Conservation (phyloP, 2,329 filamentous ascomycete genomes). For the Aspergillus proliferans region DNA sequence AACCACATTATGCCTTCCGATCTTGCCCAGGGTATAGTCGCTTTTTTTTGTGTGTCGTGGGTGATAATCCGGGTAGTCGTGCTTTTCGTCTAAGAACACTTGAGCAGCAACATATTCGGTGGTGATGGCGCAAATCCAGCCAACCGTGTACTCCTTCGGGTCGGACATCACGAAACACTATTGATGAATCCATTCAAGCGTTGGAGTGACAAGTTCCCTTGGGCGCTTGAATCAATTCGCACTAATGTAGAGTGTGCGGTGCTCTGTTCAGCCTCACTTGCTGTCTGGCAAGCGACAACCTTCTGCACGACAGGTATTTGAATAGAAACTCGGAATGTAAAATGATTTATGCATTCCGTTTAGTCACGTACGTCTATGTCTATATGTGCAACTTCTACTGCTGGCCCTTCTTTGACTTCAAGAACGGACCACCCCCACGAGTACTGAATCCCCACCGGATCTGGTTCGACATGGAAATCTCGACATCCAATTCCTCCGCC, state of each 20-base stretch:
- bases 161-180: not conserved
- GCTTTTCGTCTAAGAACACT: constrained; percentile 35
- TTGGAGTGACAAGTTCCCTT: no score
- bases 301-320: no score
- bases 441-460: constrained; percentile 52
- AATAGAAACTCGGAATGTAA: no score
- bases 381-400: not conserved
- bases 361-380: not conserved
- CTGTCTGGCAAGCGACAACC: no score
- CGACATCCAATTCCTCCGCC: constrained; percentile 65
- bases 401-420: not conserved
- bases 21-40: constrained; percentile 21
- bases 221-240: no score
- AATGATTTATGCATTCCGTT: no score
- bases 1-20: constrained; percentile 21
- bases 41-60: constrained; percentile 18
- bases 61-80: constrained; percentile 15
- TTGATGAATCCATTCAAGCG: no score
- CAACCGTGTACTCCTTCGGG: constrained; percentile 29
- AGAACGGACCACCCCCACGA: not conserved
- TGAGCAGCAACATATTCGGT: constrained; percentile 34
- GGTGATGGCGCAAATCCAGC: constrained; percentile 39
- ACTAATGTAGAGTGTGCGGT: no score
- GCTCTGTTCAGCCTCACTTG: no score
- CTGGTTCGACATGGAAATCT: constrained; percentile 68